Evolutionary conservation across 1,139 yeast genomes (phyloP), one percentile per base, ranked within the genome.

Genomic region (Magnusiomyces paraingens): DNA sequence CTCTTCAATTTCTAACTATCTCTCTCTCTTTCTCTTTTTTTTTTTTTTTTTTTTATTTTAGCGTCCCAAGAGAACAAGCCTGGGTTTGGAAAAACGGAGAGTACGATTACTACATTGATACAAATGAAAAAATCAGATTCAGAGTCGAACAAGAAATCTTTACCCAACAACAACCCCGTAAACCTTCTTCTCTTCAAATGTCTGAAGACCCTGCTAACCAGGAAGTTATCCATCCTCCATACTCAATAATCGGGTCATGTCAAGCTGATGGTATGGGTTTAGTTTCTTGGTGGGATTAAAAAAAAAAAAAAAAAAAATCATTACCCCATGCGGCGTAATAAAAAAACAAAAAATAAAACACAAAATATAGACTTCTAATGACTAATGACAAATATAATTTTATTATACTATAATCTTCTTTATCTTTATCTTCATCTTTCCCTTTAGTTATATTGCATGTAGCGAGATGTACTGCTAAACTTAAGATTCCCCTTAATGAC

Each of bases 401-500:
- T n/a, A 5, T 38, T 38, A 3, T 38, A 5, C 6, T 38, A n/a
- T n/a, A n/a, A n/a, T 35, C 39, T 12, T 35, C 12, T 35, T 39
- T 10, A 4, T 39, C 20, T 39, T 8, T 18, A 15, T 8, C 32
- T 5, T 26, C 32, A 26, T 26, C 32, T 18, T n/a, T 14, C n/a
- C 12, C 47, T 39, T 43, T 70, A 89, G 71, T 91, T 91, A 70
- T 91, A 91, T 79, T 91, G 98, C 98, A 93, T 93, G 75, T 93
- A 93, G 76, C 93, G 89, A 64, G 96, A 86, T 43, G 99, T 93
- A 51, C 96, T 86, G 73, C 95, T 86, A 77, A 93, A 93, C 79
- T 93, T 93, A 83, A 91, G 83, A 75, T 94, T 93, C 65, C 99
- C 98, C 78, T 91, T 93, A 68, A 93, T 93, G 59, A 93, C 99